Conservation (phyloP, 2,329 filamentous ascomycete species). For the Dothistroma septosporum region DNA sequence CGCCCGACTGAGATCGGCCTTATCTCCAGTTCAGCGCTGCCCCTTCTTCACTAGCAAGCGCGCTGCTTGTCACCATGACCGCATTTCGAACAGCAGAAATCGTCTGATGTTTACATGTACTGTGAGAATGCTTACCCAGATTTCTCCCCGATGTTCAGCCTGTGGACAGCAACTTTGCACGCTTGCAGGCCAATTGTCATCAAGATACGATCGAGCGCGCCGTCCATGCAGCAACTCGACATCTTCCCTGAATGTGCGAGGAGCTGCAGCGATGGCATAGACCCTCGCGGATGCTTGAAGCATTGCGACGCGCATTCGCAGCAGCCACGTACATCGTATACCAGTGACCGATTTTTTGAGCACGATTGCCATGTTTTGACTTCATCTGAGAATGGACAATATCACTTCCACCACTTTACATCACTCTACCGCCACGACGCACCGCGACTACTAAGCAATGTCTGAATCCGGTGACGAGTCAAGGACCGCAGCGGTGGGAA, state of each 20-base stretch:
- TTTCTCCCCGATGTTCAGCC: neutral
- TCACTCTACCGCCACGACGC: neutral
- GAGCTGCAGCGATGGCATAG: no score
- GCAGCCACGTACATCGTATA: no score
- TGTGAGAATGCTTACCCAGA: neutral
- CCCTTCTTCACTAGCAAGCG: neutral
- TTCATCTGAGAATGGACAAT: neutral
- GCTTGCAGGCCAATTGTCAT: neutral
- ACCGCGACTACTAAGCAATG: neutral
- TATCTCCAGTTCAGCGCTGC: no score
- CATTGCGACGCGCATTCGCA: no score
- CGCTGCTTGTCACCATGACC: neutral
- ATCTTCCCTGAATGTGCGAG: neutral
- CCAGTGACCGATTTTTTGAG: neutral
- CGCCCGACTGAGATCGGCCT: no score
- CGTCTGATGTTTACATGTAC: conserved; percentile 3
- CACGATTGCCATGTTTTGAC: neutral
- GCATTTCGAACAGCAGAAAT: neutral
- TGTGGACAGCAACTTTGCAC: neutral
- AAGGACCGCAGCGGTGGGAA: conserved; percentile 5
- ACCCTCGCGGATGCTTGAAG: no score
- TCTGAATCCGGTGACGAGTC: conserved; percentile 11
- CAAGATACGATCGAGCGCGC: neutral
- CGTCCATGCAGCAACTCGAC: neutral
- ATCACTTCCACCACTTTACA: neutral